Conservation (phyloP, 1,284 basidiomycete genomes). For the Quambalaria eucalypti region DNA sequence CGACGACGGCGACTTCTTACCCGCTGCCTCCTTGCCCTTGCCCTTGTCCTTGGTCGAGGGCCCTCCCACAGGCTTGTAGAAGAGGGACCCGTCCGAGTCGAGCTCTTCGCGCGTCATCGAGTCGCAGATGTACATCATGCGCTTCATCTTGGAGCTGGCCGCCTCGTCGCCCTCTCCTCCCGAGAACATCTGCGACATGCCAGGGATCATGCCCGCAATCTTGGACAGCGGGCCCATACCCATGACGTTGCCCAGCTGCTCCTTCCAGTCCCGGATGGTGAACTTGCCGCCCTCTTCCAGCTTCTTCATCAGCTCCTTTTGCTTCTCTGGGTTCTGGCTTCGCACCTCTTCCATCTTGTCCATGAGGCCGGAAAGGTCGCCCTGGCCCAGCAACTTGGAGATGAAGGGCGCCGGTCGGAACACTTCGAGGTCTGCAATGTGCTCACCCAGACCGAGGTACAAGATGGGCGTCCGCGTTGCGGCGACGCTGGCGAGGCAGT, state of each 20-base stretch:
- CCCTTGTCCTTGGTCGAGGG: slow-evolving; percentile 6
- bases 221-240: slow-evolving; percentile 97
- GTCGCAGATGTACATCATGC: slow-evolving; percentile 98
- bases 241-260: slow-evolving; percentile 95
- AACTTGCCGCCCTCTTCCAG: slow-evolving; percentile 85
- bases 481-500: slow-evolving; percentile 62
- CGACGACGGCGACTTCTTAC: slow-evolving; percentile 7
- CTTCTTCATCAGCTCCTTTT: slow-evolving; percentile 97
- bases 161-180: slow-evolving; percentile 75
- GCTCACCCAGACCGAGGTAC: slow-evolving; percentile 95
- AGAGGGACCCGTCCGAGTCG: slow-evolving; percentile 75
- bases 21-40: slow-evolving; percentile 4
- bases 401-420: slow-evolving; percentile 96
- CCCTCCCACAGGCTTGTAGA: slow-evolving; percentile 25
- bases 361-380: slow-evolving; percentile 91
- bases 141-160: slow-evolving; percentile 74
- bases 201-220: slow-evolving; percentile 98
- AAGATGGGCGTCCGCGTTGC: slow-evolving; percentile 96
- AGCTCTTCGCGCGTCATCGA: slow-evolving; percentile 89
- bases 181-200: slow-evolving; percentile 72
- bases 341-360: slow-evolving; percentile 53
- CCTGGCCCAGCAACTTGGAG: slow-evolving; percentile 87
- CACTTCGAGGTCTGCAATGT: slow-evolving; percentile 86
- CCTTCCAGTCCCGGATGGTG: slow-evolving; percentile 91
- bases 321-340: slow-evolving; percentile 59